Evolutionary conservation across 139 green algal species (phyloP).

Genomic region (Picocystis salinarum): DNA sequence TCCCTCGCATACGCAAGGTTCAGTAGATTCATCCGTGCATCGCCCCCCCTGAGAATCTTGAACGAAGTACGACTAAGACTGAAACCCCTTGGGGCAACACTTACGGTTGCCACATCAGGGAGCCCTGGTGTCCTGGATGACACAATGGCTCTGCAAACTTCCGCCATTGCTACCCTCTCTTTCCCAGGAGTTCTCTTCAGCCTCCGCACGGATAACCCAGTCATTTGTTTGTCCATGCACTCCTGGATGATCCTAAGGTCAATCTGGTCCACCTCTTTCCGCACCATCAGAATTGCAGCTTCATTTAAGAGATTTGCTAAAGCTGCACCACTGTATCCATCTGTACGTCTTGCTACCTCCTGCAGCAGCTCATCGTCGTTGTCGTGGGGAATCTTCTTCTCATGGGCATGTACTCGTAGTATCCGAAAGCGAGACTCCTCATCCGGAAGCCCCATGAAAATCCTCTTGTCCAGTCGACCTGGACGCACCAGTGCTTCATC

Average conservation of each 20-base stretch:
- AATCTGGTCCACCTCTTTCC: slow-evolving; percentile 6
- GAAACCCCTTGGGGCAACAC: too few species aligned
- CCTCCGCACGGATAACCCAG: slow-evolving; percentile 2
- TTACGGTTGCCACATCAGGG: too few species aligned
- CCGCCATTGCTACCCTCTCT: too few species aligned
- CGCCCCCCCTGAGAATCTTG: too few species aligned
- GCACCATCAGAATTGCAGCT: slow-evolving; percentile 10
- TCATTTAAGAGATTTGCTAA: slow-evolving; percentile 15
- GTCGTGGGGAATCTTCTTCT: slow-evolving; percentile 4
- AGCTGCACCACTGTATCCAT: slow-evolving; percentile 10
- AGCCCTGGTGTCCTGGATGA: too few species aligned
- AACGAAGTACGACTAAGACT: too few species aligned
- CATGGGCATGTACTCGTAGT: slow-evolving; percentile 10
- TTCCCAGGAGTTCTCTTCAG: too few species aligned
- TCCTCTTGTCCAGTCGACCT: slow-evolving; percentile 46
- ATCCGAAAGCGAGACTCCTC: not conserved
- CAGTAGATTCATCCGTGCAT: too few species aligned
- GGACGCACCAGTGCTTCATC: slow-evolving; percentile 50
- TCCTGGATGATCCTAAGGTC: slow-evolving; percentile 8
- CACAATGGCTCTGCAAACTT: too few species aligned
- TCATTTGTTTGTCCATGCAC: slow-evolving; percentile 7
- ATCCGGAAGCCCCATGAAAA: slow-evolving; percentile 43
- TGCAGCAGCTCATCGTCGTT: slow-evolving; percentile 8
- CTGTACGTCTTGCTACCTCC: slow-evolving; percentile 3
- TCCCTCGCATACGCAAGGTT: too few species aligned